A percentile compares a stretch with the other conserved stretches of the same genome.
Evolutionary conservation across 2,329 filamentous ascomycete genomes (phyloP).

Genomic region (Colletotrichum aenigma): DNA sequence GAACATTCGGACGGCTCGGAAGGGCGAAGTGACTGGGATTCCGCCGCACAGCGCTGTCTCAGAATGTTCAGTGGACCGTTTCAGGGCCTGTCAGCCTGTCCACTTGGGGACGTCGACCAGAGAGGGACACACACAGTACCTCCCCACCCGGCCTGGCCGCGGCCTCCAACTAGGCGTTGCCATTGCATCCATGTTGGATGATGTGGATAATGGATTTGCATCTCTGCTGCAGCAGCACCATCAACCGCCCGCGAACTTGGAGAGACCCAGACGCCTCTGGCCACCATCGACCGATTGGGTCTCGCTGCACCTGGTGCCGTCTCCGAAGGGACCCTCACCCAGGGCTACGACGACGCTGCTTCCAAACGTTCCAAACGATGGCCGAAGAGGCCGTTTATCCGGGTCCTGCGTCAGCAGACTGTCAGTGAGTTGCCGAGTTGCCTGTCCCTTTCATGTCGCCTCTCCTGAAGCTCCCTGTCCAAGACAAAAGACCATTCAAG

Average conservation of each 20-base stretch:
- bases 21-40: background rate
- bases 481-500: background rate
- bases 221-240: background rate
- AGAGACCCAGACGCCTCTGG: background rate
- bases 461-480: background rate
- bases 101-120: background rate
- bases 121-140: background rate
- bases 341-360: background rate
- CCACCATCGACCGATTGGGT: conserved; percentile 6
- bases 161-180: background rate
- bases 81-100: conserved; percentile 9
- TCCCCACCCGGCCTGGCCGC: background rate
- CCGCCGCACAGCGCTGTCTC: conserved; percentile 3
- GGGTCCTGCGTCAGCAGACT: background rate
- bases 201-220: background rate
- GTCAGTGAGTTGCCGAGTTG: background rate
- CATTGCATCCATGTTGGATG: background rate
- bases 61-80: conserved; percentile 4
- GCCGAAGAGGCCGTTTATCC: background rate
- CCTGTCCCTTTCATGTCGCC: background rate
- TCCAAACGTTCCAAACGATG: background rate
- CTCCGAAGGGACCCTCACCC: background rate
- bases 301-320: background rate
- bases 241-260: background rate
- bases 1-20: background rate